Base-by-base conservation (phyloP, 2,329 filamentous ascomycete species). In the Fusarium coicis region DNA sequence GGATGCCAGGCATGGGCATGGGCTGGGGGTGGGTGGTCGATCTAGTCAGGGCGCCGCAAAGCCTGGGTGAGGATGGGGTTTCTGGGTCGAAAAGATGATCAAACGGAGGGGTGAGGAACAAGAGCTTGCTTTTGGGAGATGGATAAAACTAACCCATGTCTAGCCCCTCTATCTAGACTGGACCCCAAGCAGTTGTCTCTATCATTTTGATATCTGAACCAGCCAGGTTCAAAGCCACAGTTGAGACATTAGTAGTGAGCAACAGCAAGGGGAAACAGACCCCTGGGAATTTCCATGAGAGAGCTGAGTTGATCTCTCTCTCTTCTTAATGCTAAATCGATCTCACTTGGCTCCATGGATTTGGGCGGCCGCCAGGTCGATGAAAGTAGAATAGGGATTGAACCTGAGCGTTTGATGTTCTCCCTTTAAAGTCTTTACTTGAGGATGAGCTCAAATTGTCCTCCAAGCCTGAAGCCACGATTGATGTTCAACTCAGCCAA, bases 1-100 rank as follows among this genome's bases (percentile, higher is more conserved):
- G 49, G 72, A 46, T 42, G 66, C 70, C 26, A 67, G 63, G 65
- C 59, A 66, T 75, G 67, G 62, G 49, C 56, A 55, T 47, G 64
- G 66, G 74, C 66, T 74, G 68, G 66, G 46, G 64, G 63, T 66
- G 56, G 58, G 66, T 70, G 44, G 56, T 70, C 59, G 61, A 62
- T 65, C 66, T 73, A 69, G 69, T 64, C 73, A 57, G 56, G 63
- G 71, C 63, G 37, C 37, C 58, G 66, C 59, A 63, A 65, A 68
- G 55, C 74, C 63, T 75, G 73, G 68, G 64, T 72, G 46, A 52
- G 53, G 47, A 76, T 75, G 76, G 63, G 43, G 53, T 70, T 76
- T 68, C 67, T 77, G 70, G 63, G 72, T 68, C 59, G 40, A 57
- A 65, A 68, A 77, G 74, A 61, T 78, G 76, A 78, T 78, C 76